Percentiles rank a stretch among this genome's conserved stretches.
Conservation (phyloP, 805 yeast genomes). For the Candida orba region DNA sequence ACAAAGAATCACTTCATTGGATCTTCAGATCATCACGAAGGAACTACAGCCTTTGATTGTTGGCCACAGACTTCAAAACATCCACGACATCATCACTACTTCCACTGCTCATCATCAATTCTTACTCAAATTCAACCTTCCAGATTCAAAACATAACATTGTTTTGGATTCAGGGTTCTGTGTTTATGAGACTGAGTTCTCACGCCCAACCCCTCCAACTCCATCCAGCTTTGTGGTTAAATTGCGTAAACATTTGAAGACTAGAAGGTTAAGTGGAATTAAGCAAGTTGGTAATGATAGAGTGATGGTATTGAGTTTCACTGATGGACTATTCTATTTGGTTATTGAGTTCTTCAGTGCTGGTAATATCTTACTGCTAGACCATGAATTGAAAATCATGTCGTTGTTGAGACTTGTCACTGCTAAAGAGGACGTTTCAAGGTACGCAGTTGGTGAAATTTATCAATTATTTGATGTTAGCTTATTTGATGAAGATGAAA, state of each 20-base stretch:
- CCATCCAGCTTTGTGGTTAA: slow-evolving; percentile 86
- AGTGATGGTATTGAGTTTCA: slow-evolving; percentile 75
- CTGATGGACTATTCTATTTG: slow-evolving; percentile 70
- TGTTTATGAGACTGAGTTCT: slow-evolving; percentile 69
- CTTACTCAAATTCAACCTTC: slow-evolving; percentile 70
- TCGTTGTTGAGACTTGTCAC: slow-evolving; percentile 73
- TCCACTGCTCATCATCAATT: slow-evolving; percentile 66
- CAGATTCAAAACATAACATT: slow-evolving; percentile 70
- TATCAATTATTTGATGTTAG: slow-evolving; percentile 56
- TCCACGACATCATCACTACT: slow-evolving; percentile 52
- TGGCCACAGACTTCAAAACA: slow-evolving; percentile 71
- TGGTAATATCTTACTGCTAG: slow-evolving; percentile 79
- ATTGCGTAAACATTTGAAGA: slow-evolving; percentile 77
- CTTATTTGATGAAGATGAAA: slow-evolving; percentile 30
- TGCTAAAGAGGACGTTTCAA: slow-evolving; percentile 57
- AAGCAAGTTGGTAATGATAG: slow-evolving; percentile 76
- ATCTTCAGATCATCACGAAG: slow-evolving; percentile 59
- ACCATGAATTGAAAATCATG: slow-evolving; percentile 58
- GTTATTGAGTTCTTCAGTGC: slow-evolving; percentile 93
- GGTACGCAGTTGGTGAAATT: slow-evolving; percentile 66
- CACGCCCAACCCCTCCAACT: slow-evolving; percentile 69
- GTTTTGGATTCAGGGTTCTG: slow-evolving; percentile 85
- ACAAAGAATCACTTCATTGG: slow-evolving; percentile 85
- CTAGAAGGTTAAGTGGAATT: slow-evolving; percentile 66
- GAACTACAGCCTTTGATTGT: slow-evolving; percentile 56